Conservation (phyloP, 139 green algal species). For the Coelastrella sp. region DNA sequence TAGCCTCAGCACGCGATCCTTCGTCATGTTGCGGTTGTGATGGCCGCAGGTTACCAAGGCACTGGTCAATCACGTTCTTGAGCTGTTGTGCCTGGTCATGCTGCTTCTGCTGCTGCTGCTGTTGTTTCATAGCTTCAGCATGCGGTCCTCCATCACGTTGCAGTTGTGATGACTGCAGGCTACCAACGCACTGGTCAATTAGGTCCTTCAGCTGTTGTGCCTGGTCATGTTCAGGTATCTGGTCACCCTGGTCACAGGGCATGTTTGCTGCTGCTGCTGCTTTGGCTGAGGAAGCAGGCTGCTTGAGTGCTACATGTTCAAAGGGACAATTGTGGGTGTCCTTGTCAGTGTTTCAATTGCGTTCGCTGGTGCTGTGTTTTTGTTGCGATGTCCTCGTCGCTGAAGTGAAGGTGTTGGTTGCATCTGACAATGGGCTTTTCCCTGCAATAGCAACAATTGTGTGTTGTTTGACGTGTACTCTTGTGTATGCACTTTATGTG, state of each 20-base stretch:
- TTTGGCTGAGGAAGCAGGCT: too few species aligned
- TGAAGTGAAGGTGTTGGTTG: slow-evolving; percentile 9
- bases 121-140: background rate
- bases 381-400: background rate
- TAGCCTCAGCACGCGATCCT: background rate
- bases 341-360: slow-evolving; percentile 22
- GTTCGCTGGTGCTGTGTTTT: slow-evolving; percentile 5
- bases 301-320: background rate
- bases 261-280: background rate
- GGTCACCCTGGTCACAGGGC: background rate
- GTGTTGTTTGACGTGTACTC: too few species aligned
- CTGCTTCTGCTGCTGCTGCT: background rate
- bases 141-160: background rate
- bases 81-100: background rate
- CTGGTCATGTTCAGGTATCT: background rate
- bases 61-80: background rate
- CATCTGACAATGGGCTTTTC: background rate
- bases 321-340: background rate
- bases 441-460: slow-evolving; percentile 32
- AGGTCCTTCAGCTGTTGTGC: background rate
- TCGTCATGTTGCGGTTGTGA: background rate
- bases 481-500: too few species aligned
- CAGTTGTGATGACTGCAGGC: too few species aligned
- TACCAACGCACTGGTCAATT: too few species aligned
- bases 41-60: too few species aligned